These are phyloP conservation scores for Sequoiadendron giganteum DNA, from an alignment of 75 land plant genomes.

Conservation along the genomic window DNA sequence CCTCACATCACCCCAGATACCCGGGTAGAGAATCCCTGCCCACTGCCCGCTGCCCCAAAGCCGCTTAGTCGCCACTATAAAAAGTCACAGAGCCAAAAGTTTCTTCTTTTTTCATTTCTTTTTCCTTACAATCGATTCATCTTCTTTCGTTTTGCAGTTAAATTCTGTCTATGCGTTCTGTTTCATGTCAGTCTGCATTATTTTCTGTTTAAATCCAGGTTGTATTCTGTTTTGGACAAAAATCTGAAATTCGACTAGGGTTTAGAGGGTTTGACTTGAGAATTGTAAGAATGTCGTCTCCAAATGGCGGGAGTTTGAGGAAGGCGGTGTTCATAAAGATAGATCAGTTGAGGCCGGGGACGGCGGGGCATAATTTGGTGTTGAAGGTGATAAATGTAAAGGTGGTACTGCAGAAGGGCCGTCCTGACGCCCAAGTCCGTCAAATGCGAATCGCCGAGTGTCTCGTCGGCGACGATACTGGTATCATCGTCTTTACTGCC, in stretches of 20 bases:
- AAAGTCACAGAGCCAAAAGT: neutral
- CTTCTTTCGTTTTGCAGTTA: neutral
- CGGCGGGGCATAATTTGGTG: constrained; percentile 61
- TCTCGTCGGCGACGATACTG: constrained; percentile 70
- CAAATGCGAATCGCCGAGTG: constrained; percentile 63
- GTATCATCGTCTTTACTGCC: constrained; percentile 69
- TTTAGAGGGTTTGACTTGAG: neutral
- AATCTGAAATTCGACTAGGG: neutral
- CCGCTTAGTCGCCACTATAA: neutral
- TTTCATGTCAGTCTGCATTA: neutral
- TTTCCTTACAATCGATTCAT: neutral
- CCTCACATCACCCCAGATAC: neutral
- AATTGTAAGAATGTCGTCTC: constrained; percentile 2
- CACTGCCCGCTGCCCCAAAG: neutral
- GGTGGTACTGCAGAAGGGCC: constrained; percentile 61
- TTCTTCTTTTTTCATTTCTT: neutral
- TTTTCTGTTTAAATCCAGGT: neutral
- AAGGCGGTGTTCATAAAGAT: constrained; percentile 79
- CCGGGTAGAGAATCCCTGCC: neutral
- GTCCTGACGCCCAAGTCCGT: constrained; percentile 50
- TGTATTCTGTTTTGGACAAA: neutral
- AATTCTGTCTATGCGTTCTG: neutral
- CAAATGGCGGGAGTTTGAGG: constrained; percentile 21
- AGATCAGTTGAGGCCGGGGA: constrained; percentile 78
- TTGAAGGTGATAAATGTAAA: constrained; percentile 72